Evolutionary conservation across 495 filamentous ascomycete genomes (phyloP).

Genomic region (Hyaloscypha finlandica): DNA sequence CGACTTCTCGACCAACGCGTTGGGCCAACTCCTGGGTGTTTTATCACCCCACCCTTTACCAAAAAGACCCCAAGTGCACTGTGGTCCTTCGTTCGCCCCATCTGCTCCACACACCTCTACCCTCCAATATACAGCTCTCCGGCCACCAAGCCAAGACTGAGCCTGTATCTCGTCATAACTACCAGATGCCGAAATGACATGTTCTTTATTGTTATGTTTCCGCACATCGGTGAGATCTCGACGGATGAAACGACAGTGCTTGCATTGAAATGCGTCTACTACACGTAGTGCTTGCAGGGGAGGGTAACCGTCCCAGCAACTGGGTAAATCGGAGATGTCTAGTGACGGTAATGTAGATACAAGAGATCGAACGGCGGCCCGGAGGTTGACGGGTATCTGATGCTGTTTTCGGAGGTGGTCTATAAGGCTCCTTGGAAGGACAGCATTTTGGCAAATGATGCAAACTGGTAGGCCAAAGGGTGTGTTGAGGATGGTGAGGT

Average conservation of each 20-base stretch:
- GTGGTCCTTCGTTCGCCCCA: background rate
- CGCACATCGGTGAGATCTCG: constrained; percentile 17
- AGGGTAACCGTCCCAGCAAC: background rate
- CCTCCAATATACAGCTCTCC: constrained; percentile 16
- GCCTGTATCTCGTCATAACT: constrained; percentile 12
- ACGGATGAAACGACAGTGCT: constrained; percentile 11
- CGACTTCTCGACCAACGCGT: background rate
- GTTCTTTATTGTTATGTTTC: constrained; percentile 16
- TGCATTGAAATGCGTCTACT: constrained; percentile 16
- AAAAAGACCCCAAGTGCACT: constrained; percentile 5
- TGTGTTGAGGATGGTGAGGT: background rate
- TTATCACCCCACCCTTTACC: constrained; percentile 11
- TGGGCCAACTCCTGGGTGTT: background rate
- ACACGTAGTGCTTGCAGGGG: constrained; percentile 5
- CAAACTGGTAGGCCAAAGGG: constrained; percentile 8
- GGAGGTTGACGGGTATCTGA: background rate
- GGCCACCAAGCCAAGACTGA: constrained; percentile 17
- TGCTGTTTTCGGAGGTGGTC: constrained; percentile 22
- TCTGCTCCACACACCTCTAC: background rate
- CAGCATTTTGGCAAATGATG: constrained; percentile 1
- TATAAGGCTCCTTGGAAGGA: constrained; percentile 7
- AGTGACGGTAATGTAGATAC: constrained; percentile 5
- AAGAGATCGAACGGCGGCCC: background rate
- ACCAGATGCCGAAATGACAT: constrained; percentile 1
- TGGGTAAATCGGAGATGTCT: constrained; percentile 5